Conservation (phyloP, 805 yeast species). For the Candida sakaeoensis region DNA sequence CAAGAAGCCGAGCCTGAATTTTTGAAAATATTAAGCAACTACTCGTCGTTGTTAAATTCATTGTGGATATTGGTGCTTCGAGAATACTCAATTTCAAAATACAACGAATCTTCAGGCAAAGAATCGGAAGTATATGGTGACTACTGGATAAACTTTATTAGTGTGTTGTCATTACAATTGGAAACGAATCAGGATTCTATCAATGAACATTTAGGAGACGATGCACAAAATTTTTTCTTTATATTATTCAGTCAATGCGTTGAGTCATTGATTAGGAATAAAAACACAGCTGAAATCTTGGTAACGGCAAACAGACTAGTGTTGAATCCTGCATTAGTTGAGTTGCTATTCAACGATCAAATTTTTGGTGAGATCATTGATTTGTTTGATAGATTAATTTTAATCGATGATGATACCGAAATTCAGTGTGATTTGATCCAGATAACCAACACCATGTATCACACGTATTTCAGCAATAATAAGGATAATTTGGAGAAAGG, state of each 20-base stretch:
- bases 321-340: slow-evolving; percentile 52
- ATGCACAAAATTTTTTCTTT: slow-evolving; percentile 64
- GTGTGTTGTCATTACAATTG: slow-evolving; percentile 66
- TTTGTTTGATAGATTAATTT: slow-evolving; percentile 65
- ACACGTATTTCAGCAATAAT: slow-evolving; percentile 30
- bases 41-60: slow-evolving; percentile 60
- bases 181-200: slow-evolving; percentile 45
- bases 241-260: slow-evolving; percentile 81
- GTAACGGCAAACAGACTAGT: slow-evolving; percentile 47
- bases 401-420: slow-evolving; percentile 60
- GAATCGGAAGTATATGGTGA: slow-evolving; percentile 49
- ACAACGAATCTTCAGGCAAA: slow-evolving; percentile 39
- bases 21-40: slow-evolving; percentile 47
- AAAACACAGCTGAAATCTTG: slow-evolving; percentile 49
- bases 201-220: slow-evolving; percentile 45
- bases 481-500: slow-evolving; percentile 44
- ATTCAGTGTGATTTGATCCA: slow-evolving; percentile 51
- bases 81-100: slow-evolving; percentile 68
- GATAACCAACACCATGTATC: slow-evolving; percentile 28
- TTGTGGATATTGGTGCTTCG: slow-evolving; percentile 75
- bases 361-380: slow-evolving; percentile 76
- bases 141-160: slow-evolving; percentile 75
- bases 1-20: slow-evolving; percentile 40
- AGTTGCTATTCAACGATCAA: slow-evolving; percentile 58
- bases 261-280: slow-evolving; percentile 57